A percentile compares a stretch with the other conserved stretches of the same genome.
These are phyloP conservation scores for Erythrophleum ivorense DNA, from an alignment of 331 rosid species.

Conservation along the genomic window DNA sequence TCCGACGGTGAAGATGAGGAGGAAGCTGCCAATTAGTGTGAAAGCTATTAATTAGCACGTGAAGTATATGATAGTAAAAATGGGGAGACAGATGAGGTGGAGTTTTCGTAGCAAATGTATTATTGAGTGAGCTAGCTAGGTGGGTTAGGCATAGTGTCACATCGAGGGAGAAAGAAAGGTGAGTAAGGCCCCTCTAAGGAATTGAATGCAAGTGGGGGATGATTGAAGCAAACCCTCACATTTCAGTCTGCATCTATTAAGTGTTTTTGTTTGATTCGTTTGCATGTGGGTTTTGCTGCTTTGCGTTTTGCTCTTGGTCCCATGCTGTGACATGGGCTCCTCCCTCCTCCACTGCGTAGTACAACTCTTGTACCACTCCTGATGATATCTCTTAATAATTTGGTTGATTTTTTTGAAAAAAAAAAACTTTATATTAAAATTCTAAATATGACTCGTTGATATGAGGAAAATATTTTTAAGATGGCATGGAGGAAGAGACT, in stretches of 20 bases:
- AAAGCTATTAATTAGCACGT: constrained; percentile 39
- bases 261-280: constrained; percentile 28
- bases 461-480: too few species aligned
- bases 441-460: too few species aligned
- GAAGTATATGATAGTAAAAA: too few species aligned
- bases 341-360: constrained; percentile 42
- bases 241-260: constrained; percentile 45
- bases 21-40: constrained; percentile 72
- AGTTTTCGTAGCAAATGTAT: constrained; percentile 14
- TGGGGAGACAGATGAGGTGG: neutral
- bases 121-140: neutral
- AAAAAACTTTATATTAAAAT: too few species aligned
- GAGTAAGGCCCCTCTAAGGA: constrained; percentile 24
- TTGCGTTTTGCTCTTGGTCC: too few species aligned
- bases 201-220: constrained; percentile 40
- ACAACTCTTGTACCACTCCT: constrained; percentile 30
- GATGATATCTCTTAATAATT: too few species aligned
- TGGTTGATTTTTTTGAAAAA: too few species aligned
- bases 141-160: constrained; percentile 53
- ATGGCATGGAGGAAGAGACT: too few species aligned
- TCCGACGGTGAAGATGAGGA: constrained; percentile 90
- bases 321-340: constrained; percentile 30
- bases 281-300: constrained; percentile 34
- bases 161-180: neutral
- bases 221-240: constrained; percentile 44